Percentiles rank a stretch among this genome's conserved stretches.
Conservation (phyloP, 169 alveolate genomes). For the Plasmodium inui region DNA sequence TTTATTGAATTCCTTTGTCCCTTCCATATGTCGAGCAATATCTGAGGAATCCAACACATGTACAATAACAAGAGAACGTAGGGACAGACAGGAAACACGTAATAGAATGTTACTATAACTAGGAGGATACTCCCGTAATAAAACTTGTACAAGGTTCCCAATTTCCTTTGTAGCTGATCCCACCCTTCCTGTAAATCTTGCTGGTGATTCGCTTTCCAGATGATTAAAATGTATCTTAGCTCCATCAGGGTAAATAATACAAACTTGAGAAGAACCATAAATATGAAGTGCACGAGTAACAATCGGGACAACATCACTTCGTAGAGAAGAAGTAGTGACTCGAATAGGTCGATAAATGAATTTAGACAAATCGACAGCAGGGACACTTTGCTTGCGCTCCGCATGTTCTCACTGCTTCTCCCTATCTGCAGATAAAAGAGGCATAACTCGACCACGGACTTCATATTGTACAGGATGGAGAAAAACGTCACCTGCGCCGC, state of each 20-base stretch:
- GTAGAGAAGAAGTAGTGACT: slow-evolving; percentile 78
- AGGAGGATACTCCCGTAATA: slow-evolving; percentile 50
- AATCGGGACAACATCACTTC: slow-evolving; percentile 75
- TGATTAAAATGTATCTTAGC: slow-evolving; percentile 78
- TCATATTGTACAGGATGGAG: slow-evolving; percentile 71
- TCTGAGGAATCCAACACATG: slow-evolving; percentile 87
- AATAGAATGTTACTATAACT: slow-evolving; percentile 46
- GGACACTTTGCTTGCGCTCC: slow-evolving; percentile 72
- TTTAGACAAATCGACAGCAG: slow-evolving; percentile 77
- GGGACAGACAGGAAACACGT: slow-evolving; percentile 69
- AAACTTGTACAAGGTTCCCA: slow-evolving; percentile 75
- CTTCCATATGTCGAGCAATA: slow-evolving; percentile 84
- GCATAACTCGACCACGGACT: slow-evolving; percentile 75
- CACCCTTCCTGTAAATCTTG: slow-evolving; percentile 81
- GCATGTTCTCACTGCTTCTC: slow-evolving; percentile 13
- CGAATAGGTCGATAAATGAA: slow-evolving; percentile 81
- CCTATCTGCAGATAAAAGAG: slow-evolving; percentile 75
- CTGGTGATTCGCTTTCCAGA: slow-evolving; percentile 85
- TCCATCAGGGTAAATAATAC: slow-evolving; percentile 79
- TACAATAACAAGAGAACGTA: slow-evolving; percentile 72
- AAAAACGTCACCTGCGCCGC: slow-evolving; percentile 48
- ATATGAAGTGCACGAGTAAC: slow-evolving; percentile 32
- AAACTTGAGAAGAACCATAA: slow-evolving; percentile 77
- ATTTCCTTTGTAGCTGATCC: slow-evolving; percentile 80
- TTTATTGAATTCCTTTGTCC: slow-evolving; percentile 82